Evolutionary conservation across 148 eudicot genomes (phyloP), one percentile per base, ranked within the genome.

Genomic region (Polygonum maritimum): DNA sequence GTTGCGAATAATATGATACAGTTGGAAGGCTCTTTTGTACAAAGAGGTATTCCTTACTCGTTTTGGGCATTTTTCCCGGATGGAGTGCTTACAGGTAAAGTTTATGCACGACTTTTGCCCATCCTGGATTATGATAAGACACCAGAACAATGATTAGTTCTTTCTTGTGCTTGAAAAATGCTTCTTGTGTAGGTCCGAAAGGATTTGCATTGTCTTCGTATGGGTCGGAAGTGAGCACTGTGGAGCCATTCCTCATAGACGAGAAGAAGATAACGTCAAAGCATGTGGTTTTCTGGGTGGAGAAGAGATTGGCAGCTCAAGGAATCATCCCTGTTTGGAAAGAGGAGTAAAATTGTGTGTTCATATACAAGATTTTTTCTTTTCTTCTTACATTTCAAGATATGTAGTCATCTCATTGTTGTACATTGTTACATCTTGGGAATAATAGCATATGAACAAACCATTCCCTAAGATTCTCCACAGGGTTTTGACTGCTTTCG

Each of bases 261-360:
- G 97, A 92, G 88, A 92, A 89, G 86, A 92, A 87, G 74, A 80
- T 88, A 67, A 89, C 90, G 1, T 82, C 97, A 40, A 90, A 82
- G 73, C 96, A 84, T 54, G 86, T 90, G 10, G 92, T 93, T 52
- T 92, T 93, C 82, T 92, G 97, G 96, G 91, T 92, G 73, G 95
- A 90, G 84, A 92, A 92, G 90, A 87, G 97, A 69, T 83, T 92
- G 82, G 97, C 97, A 62, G 96, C 97, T 82, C 97, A 92, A 83
- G 97, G 97, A 78, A 92, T 92, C 79, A 87, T 93, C 73, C 88
- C 93, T 40, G 92, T 93, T 19, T 90, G 90, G 93, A 82, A 81
- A 36, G 84, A 85, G 15, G 49, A 70, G 48, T 70, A 70, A 41
- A 19, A 44, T 18, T 16, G 19, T 65, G n/a, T 16, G 44, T 36